Evolutionary conservation across 2,329 filamentous ascomycete species (phyloP).

Genomic region (Pseudogymnoascus sp.): DNA sequence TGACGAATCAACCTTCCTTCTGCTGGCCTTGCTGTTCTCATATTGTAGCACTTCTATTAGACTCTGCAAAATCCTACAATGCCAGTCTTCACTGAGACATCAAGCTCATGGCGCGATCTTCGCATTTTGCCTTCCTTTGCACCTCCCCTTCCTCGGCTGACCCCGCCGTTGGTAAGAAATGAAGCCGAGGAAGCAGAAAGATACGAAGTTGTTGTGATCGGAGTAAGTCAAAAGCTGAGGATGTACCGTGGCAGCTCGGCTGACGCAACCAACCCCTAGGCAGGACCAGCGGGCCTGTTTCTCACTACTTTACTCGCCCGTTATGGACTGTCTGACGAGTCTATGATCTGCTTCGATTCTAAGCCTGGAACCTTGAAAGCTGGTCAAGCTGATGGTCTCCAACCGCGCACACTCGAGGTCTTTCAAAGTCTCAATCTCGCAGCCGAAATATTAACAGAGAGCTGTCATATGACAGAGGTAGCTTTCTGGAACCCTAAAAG

Average conservation of each 20-base stretch:
- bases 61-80: slow-evolving; percentile 21
- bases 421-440: slow-evolving; percentile 64
- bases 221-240: slow-evolving; percentile 24
- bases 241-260: not conserved
- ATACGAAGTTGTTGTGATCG: slow-evolving; percentile 37
- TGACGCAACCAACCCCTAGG: slow-evolving; percentile 20
- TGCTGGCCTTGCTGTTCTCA: not conserved
- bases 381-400: slow-evolving; percentile 47
- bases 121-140: slow-evolving; percentile 35
- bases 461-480: slow-evolving; percentile 63
- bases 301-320: slow-evolving; percentile 36
- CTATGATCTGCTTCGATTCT: slow-evolving; percentile 36
- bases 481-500: slow-evolving; percentile 56
- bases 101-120: slow-evolving; percentile 31
- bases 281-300: slow-evolving; percentile 38
- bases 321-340: slow-evolving; percentile 35
- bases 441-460: slow-evolving; percentile 57
- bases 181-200: slow-evolving; percentile 22
- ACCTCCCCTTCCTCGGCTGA: slow-evolving; percentile 32
- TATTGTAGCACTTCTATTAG: not conserved
- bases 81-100: slow-evolving; percentile 35
- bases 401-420: slow-evolving; percentile 64
- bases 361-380: slow-evolving; percentile 34
- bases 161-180: slow-evolving; percentile 16
- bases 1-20: not conserved